Evolutionary conservation across 2,329 filamentous ascomycete genomes (phyloP).

Genomic region (Balansia obtecta): DNA sequence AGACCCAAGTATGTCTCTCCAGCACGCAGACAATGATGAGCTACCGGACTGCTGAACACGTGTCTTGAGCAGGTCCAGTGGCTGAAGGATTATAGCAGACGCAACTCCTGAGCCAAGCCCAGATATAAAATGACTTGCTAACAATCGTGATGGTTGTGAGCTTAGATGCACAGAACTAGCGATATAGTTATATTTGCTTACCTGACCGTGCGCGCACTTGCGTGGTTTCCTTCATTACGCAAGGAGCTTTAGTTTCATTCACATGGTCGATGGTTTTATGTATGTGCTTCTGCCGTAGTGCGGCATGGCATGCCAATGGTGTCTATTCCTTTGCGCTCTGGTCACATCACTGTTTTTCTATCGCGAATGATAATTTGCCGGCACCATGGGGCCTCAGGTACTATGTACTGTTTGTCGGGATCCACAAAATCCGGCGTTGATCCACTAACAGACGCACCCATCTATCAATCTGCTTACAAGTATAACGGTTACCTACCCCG

Average conservation of each 20-base stretch:
- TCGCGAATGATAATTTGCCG: neutral
- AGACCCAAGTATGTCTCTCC: conserved; percentile 35
- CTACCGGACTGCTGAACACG: conserved; percentile 79
- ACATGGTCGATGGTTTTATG: no score
- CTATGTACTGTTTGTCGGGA: neutral
- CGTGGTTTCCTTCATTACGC: conserved; percentile 6
- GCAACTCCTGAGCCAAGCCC: conserved; percentile 79
- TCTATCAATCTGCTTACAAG: no score
- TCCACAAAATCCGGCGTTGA: neutral
- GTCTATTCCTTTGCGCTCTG: neutral
- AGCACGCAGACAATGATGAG: conserved; percentile 41
- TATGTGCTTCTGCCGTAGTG: no score
- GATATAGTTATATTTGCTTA: neutral
- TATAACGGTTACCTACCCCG: conserved; percentile 8
- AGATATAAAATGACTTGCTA: conserved; percentile 77
- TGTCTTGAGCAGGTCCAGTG: conserved; percentile 92
- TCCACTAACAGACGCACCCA: neutral
- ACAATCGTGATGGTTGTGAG: neutral
- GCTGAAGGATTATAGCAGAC: conserved; percentile 83
- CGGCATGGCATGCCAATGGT: no score
- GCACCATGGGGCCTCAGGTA: neutral
- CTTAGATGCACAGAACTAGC: neutral
- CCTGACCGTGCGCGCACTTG: conserved; percentile 8
- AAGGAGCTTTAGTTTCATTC: neutral
- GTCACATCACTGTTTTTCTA: neutral